These are phyloP conservation scores for Thielaviopsis ethacetica DNA, from an alignment of 2,329 filamentous ascomycete species.

Conservation along the genomic window DNA sequence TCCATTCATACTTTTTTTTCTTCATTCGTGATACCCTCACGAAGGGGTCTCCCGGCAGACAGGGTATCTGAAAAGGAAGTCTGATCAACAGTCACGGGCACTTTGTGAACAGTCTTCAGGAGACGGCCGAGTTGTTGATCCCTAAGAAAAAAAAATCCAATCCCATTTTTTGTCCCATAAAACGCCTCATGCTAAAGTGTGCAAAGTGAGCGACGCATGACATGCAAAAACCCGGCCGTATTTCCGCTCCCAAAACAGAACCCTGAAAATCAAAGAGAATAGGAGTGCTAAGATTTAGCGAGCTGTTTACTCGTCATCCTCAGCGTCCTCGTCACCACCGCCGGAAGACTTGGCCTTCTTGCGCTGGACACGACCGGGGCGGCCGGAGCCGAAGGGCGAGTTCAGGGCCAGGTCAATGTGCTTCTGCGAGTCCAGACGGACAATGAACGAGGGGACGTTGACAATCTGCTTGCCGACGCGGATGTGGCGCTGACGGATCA, in stretches of 20 bases:
- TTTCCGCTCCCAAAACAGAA: constrained; percentile 1
- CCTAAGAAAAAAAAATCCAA: constrained; percentile 8
- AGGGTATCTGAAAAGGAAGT: not conserved
- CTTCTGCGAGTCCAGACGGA: constrained; percentile 99
- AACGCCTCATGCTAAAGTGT: constrained; percentile 11
- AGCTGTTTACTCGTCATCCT: constrained; percentile 61
- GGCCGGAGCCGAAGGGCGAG: constrained; percentile 94
- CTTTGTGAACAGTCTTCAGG: not conserved
- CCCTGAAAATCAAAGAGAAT: constrained; percentile 5
- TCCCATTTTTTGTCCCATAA: constrained; percentile 10
- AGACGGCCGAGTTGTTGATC: constrained; percentile 10
- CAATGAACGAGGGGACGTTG: constrained; percentile 98
- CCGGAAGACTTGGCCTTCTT: constrained; percentile 99
- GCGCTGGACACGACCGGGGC: constrained; percentile 92
- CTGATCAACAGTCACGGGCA: constrained; percentile 7
- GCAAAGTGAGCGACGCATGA: constrained; percentile 8
- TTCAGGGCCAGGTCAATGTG: constrained; percentile 98
- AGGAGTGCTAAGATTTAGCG: constrained; percentile 6
- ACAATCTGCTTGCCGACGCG: constrained; percentile 99
- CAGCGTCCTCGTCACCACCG: constrained; percentile 63
- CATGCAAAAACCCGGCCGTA: constrained; percentile 4
- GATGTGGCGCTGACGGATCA: constrained; percentile 99
- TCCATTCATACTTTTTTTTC: constrained; percentile 6
- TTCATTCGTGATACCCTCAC: constrained; percentile 3
- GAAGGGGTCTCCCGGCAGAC: not conserved